A percentile compares a stretch with the other conserved stretches of the same genome.
Conservation (phyloP, 1,284 basidiomycete species). For the Ustilago esculenta region DNA sequence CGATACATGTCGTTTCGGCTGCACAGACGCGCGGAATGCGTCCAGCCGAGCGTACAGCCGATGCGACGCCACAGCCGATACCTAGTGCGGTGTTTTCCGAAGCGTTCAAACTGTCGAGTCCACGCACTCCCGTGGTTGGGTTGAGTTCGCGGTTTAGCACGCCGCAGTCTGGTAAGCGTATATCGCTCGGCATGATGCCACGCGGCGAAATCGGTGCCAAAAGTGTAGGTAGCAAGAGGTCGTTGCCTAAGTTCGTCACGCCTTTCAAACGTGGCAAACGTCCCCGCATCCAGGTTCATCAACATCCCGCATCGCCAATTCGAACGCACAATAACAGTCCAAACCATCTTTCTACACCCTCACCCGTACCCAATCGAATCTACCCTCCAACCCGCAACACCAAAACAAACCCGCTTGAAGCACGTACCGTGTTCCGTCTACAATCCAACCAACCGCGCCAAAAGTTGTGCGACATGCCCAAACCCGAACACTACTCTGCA, state of each 20-base stretch:
- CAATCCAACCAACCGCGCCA: slow-evolving; percentile 2
- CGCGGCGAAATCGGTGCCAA: slow-evolving; percentile 21
- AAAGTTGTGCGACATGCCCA: slow-evolving; percentile 26
- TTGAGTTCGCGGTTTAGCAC: slow-evolving; percentile 21
- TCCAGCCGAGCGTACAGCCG: slow-evolving; percentile 7
- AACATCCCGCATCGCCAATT: slow-evolving; percentile 22
- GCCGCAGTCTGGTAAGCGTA: slow-evolving; percentile 29
- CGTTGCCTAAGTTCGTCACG: slow-evolving; percentile 42
- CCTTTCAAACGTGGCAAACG: slow-evolving; percentile 55
- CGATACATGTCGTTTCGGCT: neutral
- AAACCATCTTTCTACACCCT: neutral
- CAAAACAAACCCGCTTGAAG: neutral
- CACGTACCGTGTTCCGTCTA: slow-evolving; percentile 24
- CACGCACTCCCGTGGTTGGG: slow-evolving; percentile 6
- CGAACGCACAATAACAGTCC: slow-evolving; percentile 5
- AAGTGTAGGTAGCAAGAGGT: slow-evolving; percentile 26
- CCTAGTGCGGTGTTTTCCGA: slow-evolving; percentile 2
- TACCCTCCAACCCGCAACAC: slow-evolving; percentile 1
- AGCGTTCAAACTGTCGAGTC: slow-evolving; percentile 10
- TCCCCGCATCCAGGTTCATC: slow-evolving; percentile 14
- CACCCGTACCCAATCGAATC: slow-evolving; percentile 3
- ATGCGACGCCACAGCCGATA: slow-evolving; percentile 18
- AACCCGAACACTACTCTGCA: slow-evolving; percentile 35
- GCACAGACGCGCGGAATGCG: neutral
- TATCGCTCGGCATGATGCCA: slow-evolving; percentile 47